Evolutionary conservation across 192 early-diverging fungal species (phyloP), one percentile per base, ranked within the genome.

Genomic region (Coemansia sp.): DNA sequence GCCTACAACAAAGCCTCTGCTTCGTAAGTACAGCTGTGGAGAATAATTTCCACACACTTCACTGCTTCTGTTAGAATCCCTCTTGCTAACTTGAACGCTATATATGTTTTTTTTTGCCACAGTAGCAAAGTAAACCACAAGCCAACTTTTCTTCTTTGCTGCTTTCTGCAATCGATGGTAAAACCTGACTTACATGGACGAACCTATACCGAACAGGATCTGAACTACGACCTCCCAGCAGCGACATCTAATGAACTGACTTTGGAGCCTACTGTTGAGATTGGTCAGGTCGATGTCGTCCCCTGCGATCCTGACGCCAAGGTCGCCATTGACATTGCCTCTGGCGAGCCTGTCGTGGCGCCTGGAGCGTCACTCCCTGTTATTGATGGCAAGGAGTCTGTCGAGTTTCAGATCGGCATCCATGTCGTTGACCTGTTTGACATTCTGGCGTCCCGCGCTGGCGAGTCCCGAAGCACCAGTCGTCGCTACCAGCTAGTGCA

Each of bases 371-470:
- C 39, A 11, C 67, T 61, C 37, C 70, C 74, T 1, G 67, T 73
- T 47, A 66, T 76, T 58, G 88, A 89, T 64, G 88, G 88, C 45
- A 88, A 89, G 78, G 83, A 84, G 50, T 87, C 85, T 11, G 85
- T 89, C 47, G 88, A 89, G 69, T 87, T 87, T 53, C 87, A 89
- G 77, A 78, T 88, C 30, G 87, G 85, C 64, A 82, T 82, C 32
- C 78, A 87, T 52, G 86, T 97, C 7, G 79, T 88, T n/a, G 95
- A 97, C 68, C 82, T 97, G 39, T 89, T 94, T 43, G 93, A 94
- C 67, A 84, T 88, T 7, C 82, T 76, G 27, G 78, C 70, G 7
- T 71, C 78, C 15, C 78, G 70, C 40, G 74, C 64, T 12, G 52
- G 45, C 61, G 63, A 69, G 43, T 20, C 43, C 3, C 41, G 58